A percentile compares a stretch with the other conserved stretches of the same genome.
Evolutionary conservation across 2,329 filamentous ascomycete species (phyloP).

Genomic region (Dactylellina haptotyla): DNA sequence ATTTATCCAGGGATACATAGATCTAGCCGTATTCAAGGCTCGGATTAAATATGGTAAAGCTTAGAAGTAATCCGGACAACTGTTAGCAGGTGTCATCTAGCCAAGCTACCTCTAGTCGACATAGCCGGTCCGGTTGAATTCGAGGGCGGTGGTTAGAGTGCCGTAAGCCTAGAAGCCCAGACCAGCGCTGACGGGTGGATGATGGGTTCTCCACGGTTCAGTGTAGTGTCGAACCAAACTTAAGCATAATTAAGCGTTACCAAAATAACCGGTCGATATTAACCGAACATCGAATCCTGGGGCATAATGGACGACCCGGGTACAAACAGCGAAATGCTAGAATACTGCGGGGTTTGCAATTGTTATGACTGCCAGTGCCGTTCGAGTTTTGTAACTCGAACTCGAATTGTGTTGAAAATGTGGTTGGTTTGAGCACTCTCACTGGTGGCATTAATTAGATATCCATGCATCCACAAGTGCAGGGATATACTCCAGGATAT

Average conservation of each 20-base stretch:
- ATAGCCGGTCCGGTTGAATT: background rate
- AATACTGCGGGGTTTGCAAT: constrained; percentile 26
- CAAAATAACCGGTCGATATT: constrained; percentile 32
- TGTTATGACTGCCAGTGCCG: background rate
- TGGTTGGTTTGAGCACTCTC: constrained; percentile 29
- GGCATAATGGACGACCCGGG: background rate
- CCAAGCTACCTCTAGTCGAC: background rate
- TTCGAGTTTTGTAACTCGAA: background rate
- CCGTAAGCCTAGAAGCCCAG: background rate
- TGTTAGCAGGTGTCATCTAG: too few relatives aligned
- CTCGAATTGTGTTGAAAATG: constrained; percentile 39
- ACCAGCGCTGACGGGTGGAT: background rate
- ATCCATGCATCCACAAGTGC: background rate
- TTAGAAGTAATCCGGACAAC: too few relatives aligned
- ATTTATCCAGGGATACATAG: too few relatives aligned
- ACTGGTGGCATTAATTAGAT: constrained; percentile 46
- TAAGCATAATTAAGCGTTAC: constrained; percentile 36
- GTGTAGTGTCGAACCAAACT: background rate
- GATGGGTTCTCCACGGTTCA: background rate
- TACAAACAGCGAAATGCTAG: constrained; percentile 15
- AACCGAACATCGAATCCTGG: constrained; percentile 1
- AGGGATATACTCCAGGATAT: constrained; percentile 18
- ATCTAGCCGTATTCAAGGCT: too few relatives aligned
- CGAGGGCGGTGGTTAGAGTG: background rate
- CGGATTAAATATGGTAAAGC: background rate